These are phyloP conservation scores for Ochromonas danica DNA, from an alignment of 108 stramenopile species.

Conservation along the genomic window DNA sequence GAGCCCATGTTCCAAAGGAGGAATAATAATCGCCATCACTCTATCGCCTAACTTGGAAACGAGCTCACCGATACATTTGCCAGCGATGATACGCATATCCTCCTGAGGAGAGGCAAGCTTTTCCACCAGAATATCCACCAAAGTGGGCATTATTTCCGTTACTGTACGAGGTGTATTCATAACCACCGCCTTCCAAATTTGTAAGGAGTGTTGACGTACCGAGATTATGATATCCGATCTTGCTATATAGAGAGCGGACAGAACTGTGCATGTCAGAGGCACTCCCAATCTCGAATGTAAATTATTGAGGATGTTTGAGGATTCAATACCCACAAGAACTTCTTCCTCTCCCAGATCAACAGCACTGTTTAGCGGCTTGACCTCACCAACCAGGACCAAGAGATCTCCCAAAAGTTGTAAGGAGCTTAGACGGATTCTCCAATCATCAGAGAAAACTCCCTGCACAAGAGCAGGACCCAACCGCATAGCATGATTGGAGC, in stretches of 20 bases:
- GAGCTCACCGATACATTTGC: conserved; percentile 91
- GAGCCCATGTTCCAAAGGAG: conserved; percentile 81
- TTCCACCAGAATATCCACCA: conserved; percentile 78
- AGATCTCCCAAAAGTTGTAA: conserved; percentile 91
- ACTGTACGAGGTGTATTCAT: conserved; percentile 86
- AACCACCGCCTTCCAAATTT: conserved; percentile 98
- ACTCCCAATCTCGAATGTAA: conserved; percentile 37
- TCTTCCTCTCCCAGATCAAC: conserved; percentile 63
- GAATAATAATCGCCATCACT: conserved; percentile 90
- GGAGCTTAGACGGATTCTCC: conserved; percentile 87
- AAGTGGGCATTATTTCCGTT: conserved; percentile 81
- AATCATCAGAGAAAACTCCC: conserved; percentile 65
- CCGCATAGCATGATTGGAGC: conserved; percentile 12
- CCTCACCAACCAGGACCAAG: conserved; percentile 71
- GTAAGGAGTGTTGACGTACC: conserved; percentile 86
- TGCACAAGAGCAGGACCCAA: conserved; percentile 39
- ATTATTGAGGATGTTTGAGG: no score
- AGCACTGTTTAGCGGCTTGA: conserved; percentile 49
- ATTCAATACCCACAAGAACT: conserved; percentile 69
- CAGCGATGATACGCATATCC: conserved; percentile 74
- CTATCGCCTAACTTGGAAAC: conserved; percentile 94
- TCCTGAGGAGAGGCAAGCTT: neutral
- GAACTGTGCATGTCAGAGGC: conserved; percentile 48
- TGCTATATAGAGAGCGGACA: conserved; percentile 85
- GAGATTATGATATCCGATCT: conserved; percentile 79